phyloP scores from a whole-genome alignment of 2,329 filamentous ascomycete species.

The Trichoderma harzianum region DNA sequence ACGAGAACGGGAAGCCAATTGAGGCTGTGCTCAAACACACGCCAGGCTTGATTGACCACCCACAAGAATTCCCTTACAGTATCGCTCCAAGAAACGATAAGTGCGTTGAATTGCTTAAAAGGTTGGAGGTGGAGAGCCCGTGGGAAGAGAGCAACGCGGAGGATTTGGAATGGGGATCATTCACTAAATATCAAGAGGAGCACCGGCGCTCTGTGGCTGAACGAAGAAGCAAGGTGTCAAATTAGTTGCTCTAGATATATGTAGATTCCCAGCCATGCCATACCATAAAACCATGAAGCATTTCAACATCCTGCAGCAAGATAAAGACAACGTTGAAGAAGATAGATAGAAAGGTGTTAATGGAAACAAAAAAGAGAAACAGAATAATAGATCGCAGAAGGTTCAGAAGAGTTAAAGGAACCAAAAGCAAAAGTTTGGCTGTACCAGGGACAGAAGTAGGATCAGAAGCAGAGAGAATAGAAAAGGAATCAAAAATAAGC shows the following conservation, averaged over 20 bases:
- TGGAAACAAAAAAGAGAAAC: not conserved
- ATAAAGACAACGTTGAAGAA: not conserved
- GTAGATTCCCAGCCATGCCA: not conserved
- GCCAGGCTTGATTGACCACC: conserved; percentile 23
- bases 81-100: conserved; percentile 23
- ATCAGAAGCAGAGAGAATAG: not conserved
- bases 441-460: not conserved
- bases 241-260: not conserved
- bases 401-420: not conserved
- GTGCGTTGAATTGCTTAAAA: conserved; percentile 22
- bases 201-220: not conserved
- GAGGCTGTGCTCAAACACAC: conserved; percentile 21
- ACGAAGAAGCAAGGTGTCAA: not conserved
- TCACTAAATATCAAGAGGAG: not conserved
- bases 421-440: not conserved
- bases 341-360: not conserved
- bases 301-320: not conserved
- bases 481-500: not conserved
- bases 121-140: conserved; percentile 22
- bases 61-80: conserved; percentile 20
- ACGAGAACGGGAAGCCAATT: conserved; percentile 21
- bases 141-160: conserved; percentile 26
- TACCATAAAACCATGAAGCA: not conserved
- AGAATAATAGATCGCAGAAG: not conserved
- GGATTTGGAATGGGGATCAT: not conserved